Evolutionary conservation across 768 basidiomycete genomes (phyloP).

Genomic region (Lactarius quietus): DNA sequence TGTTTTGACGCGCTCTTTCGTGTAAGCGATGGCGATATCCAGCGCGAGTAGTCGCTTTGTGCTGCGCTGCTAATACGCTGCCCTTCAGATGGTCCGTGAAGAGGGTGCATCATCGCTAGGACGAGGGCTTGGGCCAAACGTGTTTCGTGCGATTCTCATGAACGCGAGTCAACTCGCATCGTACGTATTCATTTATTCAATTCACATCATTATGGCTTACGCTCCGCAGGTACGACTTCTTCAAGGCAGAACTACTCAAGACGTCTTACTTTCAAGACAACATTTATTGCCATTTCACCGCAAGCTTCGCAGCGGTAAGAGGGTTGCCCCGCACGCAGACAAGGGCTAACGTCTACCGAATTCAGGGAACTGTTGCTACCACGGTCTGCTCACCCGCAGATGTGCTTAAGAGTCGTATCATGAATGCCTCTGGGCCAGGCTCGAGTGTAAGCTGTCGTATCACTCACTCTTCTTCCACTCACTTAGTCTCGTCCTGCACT

Average conservation of each 20-base stretch:
- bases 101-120: constrained; percentile 74
- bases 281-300: constrained; percentile 77
- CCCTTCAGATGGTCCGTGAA: constrained; percentile 73
- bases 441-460: constrained; percentile 50
- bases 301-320: constrained; percentile 80
- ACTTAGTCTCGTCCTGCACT: constrained; percentile 9
- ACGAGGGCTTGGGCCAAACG: constrained; percentile 80
- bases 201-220: not conserved
- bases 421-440: constrained; percentile 84
- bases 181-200: constrained; percentile 40
- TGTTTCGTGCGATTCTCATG: constrained; percentile 84
- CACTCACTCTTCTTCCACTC: not conserved
- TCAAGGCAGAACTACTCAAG: constrained; percentile 79
- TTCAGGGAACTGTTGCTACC: constrained; percentile 83
- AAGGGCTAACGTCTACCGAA: not conserved
- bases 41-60: constrained; percentile 9
- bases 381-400: constrained; percentile 89
- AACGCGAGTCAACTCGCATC: constrained; percentile 91
- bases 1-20: constrained; percentile 84
- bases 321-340: not conserved
- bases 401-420: constrained; percentile 84
- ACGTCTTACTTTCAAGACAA: constrained; percentile 75
- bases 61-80: constrained; percentile 16
- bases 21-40: constrained; percentile 49
- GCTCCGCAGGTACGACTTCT: constrained; percentile 73